phyloP scores from a whole-genome alignment of 176 grass and related monocot species.

The Elaeis guineensis region DNA sequence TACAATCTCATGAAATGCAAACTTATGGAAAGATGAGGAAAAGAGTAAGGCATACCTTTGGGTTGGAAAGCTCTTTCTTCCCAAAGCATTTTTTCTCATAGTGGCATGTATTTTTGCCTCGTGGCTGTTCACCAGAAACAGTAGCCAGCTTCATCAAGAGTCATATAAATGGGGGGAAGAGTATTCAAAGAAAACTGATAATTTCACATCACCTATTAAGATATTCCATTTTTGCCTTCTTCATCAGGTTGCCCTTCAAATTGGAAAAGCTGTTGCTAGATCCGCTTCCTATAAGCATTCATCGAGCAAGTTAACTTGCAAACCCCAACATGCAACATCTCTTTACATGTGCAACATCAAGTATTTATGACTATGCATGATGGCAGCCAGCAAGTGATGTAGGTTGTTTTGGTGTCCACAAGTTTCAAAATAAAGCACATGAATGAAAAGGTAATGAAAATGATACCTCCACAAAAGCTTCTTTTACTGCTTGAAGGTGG shows the following conservation, averaged over 20 bases:
- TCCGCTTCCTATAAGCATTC: slow-evolving; percentile 18
- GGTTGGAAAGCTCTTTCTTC: slow-evolving; percentile 4
- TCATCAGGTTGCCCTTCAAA: slow-evolving; percentile 38
- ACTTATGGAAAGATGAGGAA: not conserved
- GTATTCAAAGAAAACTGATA: too few relatives aligned
- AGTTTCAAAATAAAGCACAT: not conserved
- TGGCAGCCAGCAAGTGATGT: too few relatives aligned
- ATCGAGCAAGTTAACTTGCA: not conserved
- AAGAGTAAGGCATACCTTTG: slow-evolving; percentile 9
- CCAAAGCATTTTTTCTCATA: slow-evolving; percentile 23
- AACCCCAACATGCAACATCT: too few relatives aligned
- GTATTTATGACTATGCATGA: too few relatives aligned
- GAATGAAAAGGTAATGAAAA: not conserved
- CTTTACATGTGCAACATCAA: too few relatives aligned
- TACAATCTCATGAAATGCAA: not conserved
- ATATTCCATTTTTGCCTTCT: slow-evolving; percentile 39
- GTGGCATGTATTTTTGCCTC: slow-evolving; percentile 24
- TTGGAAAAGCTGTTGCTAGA: slow-evolving; percentile 18
- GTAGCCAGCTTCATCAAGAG: not conserved
- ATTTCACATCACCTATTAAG: slow-evolving; percentile 26
- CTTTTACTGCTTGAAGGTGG: slow-evolving; percentile 35
- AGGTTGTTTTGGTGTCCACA: not conserved
- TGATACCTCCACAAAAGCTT: slow-evolving; percentile 40
- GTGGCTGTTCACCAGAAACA: slow-evolving; percentile 11
- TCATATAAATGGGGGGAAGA: not conserved